Percentiles rank a stretch among this genome's conserved stretches.
These are phyloP conservation scores for Pochonia chlamydosporia DNA, from an alignment of 2,329 filamentous ascomycete species.

Conservation along the genomic window DNA sequence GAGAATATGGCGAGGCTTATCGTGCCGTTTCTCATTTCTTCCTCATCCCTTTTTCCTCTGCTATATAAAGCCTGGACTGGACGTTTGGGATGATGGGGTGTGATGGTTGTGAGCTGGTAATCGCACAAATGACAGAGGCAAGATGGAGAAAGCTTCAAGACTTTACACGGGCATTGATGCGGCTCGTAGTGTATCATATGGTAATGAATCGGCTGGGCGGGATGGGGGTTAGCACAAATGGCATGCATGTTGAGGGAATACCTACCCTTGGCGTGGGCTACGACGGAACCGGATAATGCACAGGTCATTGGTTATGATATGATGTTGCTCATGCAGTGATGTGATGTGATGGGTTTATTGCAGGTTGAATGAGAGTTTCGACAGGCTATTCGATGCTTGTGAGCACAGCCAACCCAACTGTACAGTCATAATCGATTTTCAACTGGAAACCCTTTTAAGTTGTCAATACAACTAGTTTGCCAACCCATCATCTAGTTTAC, in stretches of 20 bases:
- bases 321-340: too few relatives aligned
- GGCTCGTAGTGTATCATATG: constrained; percentile 9
- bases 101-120: background rate
- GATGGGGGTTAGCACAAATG: background rate
- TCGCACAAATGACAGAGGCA: background rate
- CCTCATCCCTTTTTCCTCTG: background rate
- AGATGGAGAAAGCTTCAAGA: background rate
- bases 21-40: background rate
- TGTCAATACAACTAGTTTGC: too few relatives aligned
- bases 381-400: too few relatives aligned
- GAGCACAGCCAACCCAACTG: too few relatives aligned
- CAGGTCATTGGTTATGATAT: constrained; percentile 1
- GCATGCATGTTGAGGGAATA: background rate
- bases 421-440: too few relatives aligned
- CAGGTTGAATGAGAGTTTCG: too few relatives aligned
- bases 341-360: too few relatives aligned
- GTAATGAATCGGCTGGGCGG: background rate
- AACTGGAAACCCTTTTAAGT: too few relatives aligned
- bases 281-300: constrained; percentile 5
- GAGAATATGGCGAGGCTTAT: background rate
- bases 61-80: background rate
- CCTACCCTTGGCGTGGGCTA: constrained; percentile 1
- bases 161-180: background rate
- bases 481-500: too few relatives aligned
- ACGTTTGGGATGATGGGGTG: background rate